phyloP scores from a whole-genome alignment of 139 green algal species.

The Micromonas commoda region DNA sequence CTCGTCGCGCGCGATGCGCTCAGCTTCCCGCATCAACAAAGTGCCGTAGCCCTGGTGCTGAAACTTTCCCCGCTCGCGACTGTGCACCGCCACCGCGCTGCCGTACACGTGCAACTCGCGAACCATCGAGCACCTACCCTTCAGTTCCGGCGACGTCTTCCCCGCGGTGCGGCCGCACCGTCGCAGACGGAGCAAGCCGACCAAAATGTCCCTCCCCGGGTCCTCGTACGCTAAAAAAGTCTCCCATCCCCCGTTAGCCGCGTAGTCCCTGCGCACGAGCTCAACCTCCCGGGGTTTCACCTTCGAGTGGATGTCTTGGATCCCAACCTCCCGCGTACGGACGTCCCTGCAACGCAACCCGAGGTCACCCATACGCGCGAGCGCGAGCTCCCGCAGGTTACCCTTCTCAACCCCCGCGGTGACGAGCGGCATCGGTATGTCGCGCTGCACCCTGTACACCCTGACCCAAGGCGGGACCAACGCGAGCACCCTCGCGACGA shows the following conservation, averaged over 20 bases:
- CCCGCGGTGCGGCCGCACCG: constrained; percentile 22
- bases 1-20: constrained; percentile 80
- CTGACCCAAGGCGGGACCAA: constrained; percentile 86
- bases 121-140: constrained; percentile 74
- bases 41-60: constrained; percentile 70
- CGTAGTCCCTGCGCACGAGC: constrained; percentile 89
- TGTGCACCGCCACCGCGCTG: constrained; percentile 82
- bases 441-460: constrained; percentile 84
- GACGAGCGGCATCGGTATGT: constrained; percentile 98
- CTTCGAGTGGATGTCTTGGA: constrained; percentile 91
- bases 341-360: constrained; percentile 80
- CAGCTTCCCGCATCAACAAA: constrained; percentile 88
- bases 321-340: constrained; percentile 87
- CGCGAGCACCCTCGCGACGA: constrained; percentile 78
- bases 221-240: constrained; percentile 96
- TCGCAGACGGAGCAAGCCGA: constrained; percentile 78
- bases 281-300: constrained; percentile 80
- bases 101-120: constrained; percentile 98
- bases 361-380: constrained; percentile 81
- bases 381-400: constrained; percentile 91
- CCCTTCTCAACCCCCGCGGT: constrained; percentile 79
- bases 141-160: constrained; percentile 55
- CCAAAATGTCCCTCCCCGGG: constrained; percentile 83
- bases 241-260: constrained; percentile 91
- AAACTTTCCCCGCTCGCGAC: constrained; percentile 53